These are phyloP conservation scores for Sporothrix luriei DNA, from an alignment of 2,329 filamentous ascomycete species.

Conservation along the genomic window DNA sequence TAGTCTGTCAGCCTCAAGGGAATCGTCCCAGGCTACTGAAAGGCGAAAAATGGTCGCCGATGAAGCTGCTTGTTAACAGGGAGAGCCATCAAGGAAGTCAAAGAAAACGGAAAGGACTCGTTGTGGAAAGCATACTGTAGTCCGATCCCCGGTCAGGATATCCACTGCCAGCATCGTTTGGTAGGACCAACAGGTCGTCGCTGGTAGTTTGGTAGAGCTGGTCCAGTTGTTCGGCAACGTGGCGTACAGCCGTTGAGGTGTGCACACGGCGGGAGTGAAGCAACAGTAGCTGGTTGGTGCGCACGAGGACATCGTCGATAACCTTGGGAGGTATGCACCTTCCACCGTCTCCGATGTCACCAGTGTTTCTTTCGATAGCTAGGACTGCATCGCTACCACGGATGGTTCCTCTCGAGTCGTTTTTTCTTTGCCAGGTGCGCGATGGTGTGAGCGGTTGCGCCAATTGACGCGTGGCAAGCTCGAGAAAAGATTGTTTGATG, in stretches of 20 bases:
- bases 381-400: constrained; percentile 38
- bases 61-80: constrained; percentile 43
- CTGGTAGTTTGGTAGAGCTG: constrained; percentile 55
- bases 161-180: not conserved
- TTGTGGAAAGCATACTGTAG: constrained; percentile 45
- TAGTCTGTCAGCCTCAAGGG: constrained; percentile 44
- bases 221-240: constrained; percentile 74
- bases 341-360: constrained; percentile 37
- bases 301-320: constrained; percentile 60
- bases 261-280: constrained; percentile 69
- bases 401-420: constrained; percentile 42
- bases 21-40: constrained; percentile 51
- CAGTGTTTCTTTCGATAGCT: not conserved
- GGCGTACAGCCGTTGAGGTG: constrained; percentile 67
- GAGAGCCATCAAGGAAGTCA: not conserved
- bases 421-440: constrained; percentile 54
- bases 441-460: constrained; percentile 62
- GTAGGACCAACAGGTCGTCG: constrained; percentile 38
- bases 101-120: not conserved
- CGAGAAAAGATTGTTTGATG: constrained; percentile 66
- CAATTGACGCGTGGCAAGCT: constrained; percentile 63
- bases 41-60: constrained; percentile 51
- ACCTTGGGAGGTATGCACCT: constrained; percentile 50
- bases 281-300: constrained; percentile 63
- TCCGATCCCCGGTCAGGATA: constrained; percentile 46